phyloP scores from a whole-genome alignment of 441 rosid genomes.

The Populus hybrid region DNA sequence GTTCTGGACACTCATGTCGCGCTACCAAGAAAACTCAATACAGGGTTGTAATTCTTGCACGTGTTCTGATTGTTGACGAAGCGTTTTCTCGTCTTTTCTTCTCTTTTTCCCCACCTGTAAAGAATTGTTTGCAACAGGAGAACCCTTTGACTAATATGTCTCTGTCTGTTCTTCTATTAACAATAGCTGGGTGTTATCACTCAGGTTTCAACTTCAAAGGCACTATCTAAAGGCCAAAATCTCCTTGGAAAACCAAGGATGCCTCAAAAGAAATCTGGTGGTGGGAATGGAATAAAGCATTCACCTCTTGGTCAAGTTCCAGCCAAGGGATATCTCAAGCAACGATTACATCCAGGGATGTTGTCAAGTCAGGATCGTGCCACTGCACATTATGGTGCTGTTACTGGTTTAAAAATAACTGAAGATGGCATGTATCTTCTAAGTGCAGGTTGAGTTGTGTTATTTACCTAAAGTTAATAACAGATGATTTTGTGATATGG shows the following conservation, averaged over 20 bases:
- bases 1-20: too few relatives aligned
- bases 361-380: conserved; percentile 75
- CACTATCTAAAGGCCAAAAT: conserved; percentile 40
- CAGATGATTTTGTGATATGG: neutral
- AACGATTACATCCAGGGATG: conserved; percentile 87
- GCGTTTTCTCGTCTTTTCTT: neutral
- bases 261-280: conserved; percentile 42
- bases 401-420: conserved; percentile 74
- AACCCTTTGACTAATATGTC: too few relatives aligned
- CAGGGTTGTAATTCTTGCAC: neutral
- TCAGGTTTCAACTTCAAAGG: conserved; percentile 50
- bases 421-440: conserved; percentile 91
- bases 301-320: conserved; percentile 45
- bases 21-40: too few relatives aligned
- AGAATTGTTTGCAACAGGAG: neutral
- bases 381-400: conserved; percentile 93
- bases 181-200: neutral
- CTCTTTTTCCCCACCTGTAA: neutral
- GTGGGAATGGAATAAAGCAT: conserved; percentile 60
- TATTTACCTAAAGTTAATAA: conserved; percentile 3
- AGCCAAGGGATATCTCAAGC: conserved; percentile 49
- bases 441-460: conserved; percentile 69
- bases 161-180: neutral
- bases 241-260: conserved; percentile 35
- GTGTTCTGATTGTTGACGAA: neutral